Conservation (phyloP, 176 grass and related monocot species). For the Juncus inflexus region DNA sequence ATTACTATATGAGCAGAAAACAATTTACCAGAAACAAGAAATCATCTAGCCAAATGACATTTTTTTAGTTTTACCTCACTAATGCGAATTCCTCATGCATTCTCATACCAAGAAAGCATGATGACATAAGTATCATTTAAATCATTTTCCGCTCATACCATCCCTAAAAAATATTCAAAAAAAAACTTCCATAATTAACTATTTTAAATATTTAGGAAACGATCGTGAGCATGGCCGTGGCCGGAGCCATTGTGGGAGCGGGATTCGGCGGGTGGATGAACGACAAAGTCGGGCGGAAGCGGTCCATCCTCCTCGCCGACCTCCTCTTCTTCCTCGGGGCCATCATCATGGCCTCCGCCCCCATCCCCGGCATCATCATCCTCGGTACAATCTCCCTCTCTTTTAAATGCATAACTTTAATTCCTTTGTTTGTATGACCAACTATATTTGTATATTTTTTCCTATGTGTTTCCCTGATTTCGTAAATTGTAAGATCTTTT, state of each 20-base stretch:
- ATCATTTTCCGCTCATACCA: no score
- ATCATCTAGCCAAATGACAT: background rate
- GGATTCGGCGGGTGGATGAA: slow-evolving; percentile 96
- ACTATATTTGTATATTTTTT: no score
- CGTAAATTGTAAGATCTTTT: no score
- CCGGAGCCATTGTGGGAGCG: slow-evolving; percentile 88
- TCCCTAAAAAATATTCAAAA: no score
- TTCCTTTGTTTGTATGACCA: no score
- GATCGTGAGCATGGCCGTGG: slow-evolving; percentile 96
- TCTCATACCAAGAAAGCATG: no score
- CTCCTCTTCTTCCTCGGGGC: slow-evolving; percentile 66
- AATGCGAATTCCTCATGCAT: no score
- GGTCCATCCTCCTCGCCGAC: slow-evolving; percentile 76
- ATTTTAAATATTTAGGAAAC: slow-evolving; percentile 56
- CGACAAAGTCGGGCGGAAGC: slow-evolving; percentile 75
- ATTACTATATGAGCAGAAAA: background rate
- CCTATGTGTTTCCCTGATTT: no score
- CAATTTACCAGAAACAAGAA: background rate
- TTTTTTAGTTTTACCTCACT: background rate
- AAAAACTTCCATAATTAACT: background rate
- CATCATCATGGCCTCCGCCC: slow-evolving; percentile 63
- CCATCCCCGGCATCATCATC: slow-evolving; percentile 71
- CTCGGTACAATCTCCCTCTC: slow-evolving; percentile 1
- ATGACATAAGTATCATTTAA: no score
- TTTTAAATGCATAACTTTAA: no score